phyloP scores from a whole-genome alignment of 768 basidiomycete species.

The Russula sp. region DNA sequence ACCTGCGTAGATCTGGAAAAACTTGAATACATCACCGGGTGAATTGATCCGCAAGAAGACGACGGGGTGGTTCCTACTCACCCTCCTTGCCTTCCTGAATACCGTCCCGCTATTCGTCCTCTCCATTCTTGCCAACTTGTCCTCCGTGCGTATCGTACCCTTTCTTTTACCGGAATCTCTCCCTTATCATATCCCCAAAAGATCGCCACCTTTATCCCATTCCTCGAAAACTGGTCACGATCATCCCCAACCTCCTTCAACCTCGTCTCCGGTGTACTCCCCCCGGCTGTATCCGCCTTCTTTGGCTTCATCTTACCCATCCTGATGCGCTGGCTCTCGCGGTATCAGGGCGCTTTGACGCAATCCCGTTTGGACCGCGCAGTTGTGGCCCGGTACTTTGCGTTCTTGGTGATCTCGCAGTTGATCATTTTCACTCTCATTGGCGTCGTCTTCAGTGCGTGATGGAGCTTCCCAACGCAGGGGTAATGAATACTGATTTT shows the following conservation, averaged over 20 bases:
- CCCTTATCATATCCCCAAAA: constrained; percentile 28
- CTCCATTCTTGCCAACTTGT: constrained; percentile 87
- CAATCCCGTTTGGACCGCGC: constrained; percentile 81
- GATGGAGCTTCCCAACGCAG: background rate
- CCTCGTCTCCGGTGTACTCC: constrained; percentile 86
- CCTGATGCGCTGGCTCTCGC: constrained; percentile 77
- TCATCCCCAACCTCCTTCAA: constrained; percentile 66
- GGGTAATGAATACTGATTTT: constrained; percentile 7
- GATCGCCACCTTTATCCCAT: constrained; percentile 63
- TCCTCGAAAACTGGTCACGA: constrained; percentile 66
- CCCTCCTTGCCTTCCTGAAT: constrained; percentile 86
- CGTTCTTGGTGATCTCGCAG: constrained; percentile 92
- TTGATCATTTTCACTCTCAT: constrained; percentile 91
- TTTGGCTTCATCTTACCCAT: constrained; percentile 91
- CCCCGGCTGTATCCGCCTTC: constrained; percentile 79
- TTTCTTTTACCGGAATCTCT: background rate
- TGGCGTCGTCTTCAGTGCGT: constrained; percentile 80
- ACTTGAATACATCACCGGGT: constrained; percentile 68
- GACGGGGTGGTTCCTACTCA: constrained; percentile 75
- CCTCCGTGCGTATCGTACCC: constrained; percentile 46
- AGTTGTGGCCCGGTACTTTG: constrained; percentile 87
- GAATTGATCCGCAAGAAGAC: constrained; percentile 61
- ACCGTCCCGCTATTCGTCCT: constrained; percentile 88
- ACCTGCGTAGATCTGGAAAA: constrained; percentile 71
- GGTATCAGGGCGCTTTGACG: constrained; percentile 65